Base-by-base conservation (phyloP, 2,329 filamentous ascomycete species). In the Exophiala viscosa region DNA sequence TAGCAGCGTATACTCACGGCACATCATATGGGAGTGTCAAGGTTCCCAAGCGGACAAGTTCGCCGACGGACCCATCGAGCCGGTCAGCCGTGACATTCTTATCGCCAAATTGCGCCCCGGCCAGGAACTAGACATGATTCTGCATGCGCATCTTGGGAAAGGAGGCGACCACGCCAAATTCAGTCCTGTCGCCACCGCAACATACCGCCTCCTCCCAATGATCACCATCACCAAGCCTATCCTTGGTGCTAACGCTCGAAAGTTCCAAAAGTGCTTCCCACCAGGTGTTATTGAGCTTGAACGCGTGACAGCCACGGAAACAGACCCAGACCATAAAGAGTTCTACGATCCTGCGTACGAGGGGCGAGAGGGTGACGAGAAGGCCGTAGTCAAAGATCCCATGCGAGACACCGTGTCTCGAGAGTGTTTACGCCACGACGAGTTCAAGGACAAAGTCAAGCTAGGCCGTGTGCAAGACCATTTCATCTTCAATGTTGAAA, bases 401-500 rank as follows among this genome's bases (percentile, higher is more conserved):
- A 95, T 96, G 84, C 88, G 87, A 66, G 95, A 99, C 69, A 97
- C 92, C 0, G 92, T 99, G 57, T 95, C 88, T 71, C 83, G 93
- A 61, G 95, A 99, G 74, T 93, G 87, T 66, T 73, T 99, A 66
- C 84, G 93, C 45, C 92, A 99, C 68, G 79, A 85, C 20, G 93
- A 97, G 73, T 97, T 99, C 74, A 83, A 93, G 72, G 88, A 85
- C 67, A 99, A 96, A 77, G 93, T 99, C 59, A 91, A 90, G 77
- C 82, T 99, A 31, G 93, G 93, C 39, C 81, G 95, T 49, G 77
- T 90, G 64, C 80, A 90, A 60, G 93, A 99, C 70, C 95, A 99
- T 74, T 99, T 99, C 71, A 97, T 99, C 71, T 99, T 93, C 78
- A 87, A 84, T 49, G 80, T 99, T 33, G 93, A 99, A 77, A 96